phyloP scores from a whole-genome alignment of 306 rosid species.

The Crotalaria pallida region DNA sequence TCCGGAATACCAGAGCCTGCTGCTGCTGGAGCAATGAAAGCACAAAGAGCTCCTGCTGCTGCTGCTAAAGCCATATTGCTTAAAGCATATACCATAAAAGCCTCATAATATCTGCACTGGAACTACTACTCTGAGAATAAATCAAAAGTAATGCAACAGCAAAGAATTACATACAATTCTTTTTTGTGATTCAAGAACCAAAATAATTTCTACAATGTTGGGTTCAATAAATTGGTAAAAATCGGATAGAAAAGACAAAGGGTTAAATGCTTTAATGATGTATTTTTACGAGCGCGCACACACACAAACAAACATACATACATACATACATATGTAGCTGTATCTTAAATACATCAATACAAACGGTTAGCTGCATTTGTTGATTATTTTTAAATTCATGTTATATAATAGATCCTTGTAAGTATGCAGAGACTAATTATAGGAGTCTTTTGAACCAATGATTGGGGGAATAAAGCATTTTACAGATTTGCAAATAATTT shows the following conservation, averaged over 20 bases:
- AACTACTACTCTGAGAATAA: constrained; percentile 27
- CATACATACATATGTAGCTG: not conserved
- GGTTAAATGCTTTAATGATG: not conserved
- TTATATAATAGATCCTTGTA: not conserved
- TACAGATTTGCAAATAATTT: not conserved
- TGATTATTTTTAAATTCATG: not conserved
- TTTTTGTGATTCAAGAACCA: constrained; percentile 1
- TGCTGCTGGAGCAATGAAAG: constrained; percentile 86
- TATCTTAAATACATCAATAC: not conserved
- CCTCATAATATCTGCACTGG: constrained; percentile 58
- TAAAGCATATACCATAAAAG: constrained; percentile 56
- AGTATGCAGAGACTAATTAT: not conserved
- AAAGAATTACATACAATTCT: not conserved
- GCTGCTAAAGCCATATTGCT: constrained; percentile 51
- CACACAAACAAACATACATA: no score
- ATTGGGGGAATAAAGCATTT: not conserved
- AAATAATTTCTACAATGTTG: constrained; percentile 4
- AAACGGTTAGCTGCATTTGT: no score
- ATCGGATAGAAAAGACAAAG: not conserved
- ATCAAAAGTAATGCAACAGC: not conserved
- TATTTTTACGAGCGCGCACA: no score
- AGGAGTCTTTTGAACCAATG: not conserved
- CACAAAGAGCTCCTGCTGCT: constrained; percentile 72
- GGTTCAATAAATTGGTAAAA: not conserved
- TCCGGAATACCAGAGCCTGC: constrained; percentile 97